Evolutionary conservation across 441 rosid species (phyloP).

Genomic region (Gossypium gossypioides): DNA sequence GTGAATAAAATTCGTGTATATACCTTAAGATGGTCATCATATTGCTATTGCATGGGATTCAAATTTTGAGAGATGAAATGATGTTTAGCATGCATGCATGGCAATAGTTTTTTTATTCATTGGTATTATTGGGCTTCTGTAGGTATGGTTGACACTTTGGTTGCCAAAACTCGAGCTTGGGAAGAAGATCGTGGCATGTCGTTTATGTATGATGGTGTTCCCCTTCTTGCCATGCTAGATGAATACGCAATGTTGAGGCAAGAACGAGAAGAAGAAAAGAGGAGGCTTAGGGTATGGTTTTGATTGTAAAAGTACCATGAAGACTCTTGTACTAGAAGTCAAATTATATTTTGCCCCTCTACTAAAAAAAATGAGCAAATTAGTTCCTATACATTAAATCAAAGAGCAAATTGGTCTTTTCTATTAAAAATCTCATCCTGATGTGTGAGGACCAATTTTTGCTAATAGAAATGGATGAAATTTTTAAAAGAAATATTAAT

Average conservation of each 20-base stretch:
- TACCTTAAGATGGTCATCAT: neutral
- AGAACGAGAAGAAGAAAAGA: slow-evolving; percentile 89
- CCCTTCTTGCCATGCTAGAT: slow-evolving; percentile 86
- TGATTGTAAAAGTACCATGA: neutral
- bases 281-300: slow-evolving; percentile 57
- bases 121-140: slow-evolving; percentile 13
- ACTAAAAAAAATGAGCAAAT: too few species aligned
- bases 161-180: slow-evolving; percentile 77
- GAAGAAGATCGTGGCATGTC: slow-evolving; percentile 75
- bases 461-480: too few species aligned
- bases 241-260: slow-evolving; percentile 92
- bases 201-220: slow-evolving; percentile 79
- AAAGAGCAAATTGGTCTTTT: too few species aligned
- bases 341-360: too few species aligned
- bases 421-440: too few species aligned
- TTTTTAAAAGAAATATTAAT: too few species aligned
- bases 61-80: neutral
- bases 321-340: too few species aligned
- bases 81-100: neutral
- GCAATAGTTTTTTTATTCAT: neutral
- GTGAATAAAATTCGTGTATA: neutral
- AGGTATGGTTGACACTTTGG: slow-evolving; percentile 84
- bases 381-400: too few species aligned
- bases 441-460: too few species aligned
- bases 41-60: neutral